These are phyloP conservation scores for Priceomyces carsonii DNA, from an alignment of 805 yeast genomes.

Conservation along the genomic window DNA sequence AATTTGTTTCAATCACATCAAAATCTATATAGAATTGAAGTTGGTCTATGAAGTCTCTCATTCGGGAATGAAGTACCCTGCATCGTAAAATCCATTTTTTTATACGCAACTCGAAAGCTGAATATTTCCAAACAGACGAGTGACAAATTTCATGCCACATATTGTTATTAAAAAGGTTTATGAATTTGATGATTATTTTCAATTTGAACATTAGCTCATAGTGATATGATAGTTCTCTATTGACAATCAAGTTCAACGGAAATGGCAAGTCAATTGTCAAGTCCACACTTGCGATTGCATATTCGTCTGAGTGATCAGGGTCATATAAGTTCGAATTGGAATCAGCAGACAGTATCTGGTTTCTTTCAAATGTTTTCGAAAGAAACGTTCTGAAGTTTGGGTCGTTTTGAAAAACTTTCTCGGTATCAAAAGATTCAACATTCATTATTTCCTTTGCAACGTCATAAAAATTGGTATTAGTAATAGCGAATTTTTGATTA, in stretches of 20 bases:
- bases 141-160: conserved; percentile 73
- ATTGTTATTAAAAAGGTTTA: conserved; percentile 57
- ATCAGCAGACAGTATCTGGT: conserved; percentile 12
- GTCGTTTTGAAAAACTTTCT: conserved; percentile 46
- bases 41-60: conserved; percentile 58
- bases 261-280: conserved; percentile 72
- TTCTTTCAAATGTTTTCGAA: conserved; percentile 38
- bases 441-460: conserved; percentile 50
- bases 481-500: conserved; percentile 38
- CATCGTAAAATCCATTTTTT: conserved; percentile 55
- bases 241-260: conserved; percentile 77
- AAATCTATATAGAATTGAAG: conserved; percentile 55
- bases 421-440: conserved; percentile 56
- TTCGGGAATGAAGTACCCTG: conserved; percentile 55
- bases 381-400: conserved; percentile 44
- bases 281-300: conserved; percentile 52
- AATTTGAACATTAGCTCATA: conserved; percentile 81
- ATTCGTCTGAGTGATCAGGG: conserved; percentile 34
- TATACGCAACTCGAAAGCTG: conserved; percentile 42
- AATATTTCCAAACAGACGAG: conserved; percentile 66
- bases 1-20: conserved; percentile 61
- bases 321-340: conserved; percentile 12
- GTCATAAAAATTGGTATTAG: conserved; percentile 45
- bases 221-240: conserved; percentile 69
- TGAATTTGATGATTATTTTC: conserved; percentile 59